These are phyloP conservation scores for Mucor saturninus DNA, from an alignment of 371 early-diverging fungal genomes.

Conservation along the genomic window DNA sequence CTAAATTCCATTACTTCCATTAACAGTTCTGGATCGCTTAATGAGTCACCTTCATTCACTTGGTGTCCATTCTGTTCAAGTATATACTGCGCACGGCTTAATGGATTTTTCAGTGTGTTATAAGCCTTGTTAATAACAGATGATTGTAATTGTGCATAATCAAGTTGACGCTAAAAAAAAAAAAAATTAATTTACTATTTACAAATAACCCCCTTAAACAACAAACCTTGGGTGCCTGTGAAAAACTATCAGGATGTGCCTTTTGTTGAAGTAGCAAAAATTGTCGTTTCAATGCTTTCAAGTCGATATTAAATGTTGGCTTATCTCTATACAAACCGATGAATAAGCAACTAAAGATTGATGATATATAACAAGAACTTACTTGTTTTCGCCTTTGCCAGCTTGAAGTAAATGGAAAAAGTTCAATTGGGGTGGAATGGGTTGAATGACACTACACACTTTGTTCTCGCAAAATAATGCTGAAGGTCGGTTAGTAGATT, in stretches of 20 bases:
- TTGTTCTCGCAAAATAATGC: conserved; percentile 59
- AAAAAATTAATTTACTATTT: conserved; percentile 7
- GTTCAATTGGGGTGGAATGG: conserved; percentile 61
- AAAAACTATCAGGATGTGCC: conserved; percentile 88
- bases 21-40: conserved; percentile 74
- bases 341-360: neutral
- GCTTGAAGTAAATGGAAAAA: conserved; percentile 69
- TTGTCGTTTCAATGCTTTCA: conserved; percentile 59
- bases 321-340: conserved; percentile 35
- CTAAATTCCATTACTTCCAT: conserved; percentile 84
- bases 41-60: conserved; percentile 71
- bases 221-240: conserved; percentile 67
- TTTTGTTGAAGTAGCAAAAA: conserved; percentile 81
- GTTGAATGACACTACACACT: conserved; percentile 73
- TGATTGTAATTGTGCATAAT: conserved; percentile 79
- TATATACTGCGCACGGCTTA: conserved; percentile 82
- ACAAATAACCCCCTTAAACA: neutral
- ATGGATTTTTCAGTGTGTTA: conserved; percentile 77
- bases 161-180: conserved; percentile 63
- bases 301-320: conserved; percentile 72
- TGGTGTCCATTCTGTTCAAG: conserved; percentile 62
- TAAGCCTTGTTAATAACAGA: conserved; percentile 89
- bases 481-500: conserved; percentile 44
- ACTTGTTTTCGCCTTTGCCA: conserved; percentile 34
- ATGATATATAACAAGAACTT: conserved; percentile 2